Conservation (phyloP, 2,329 filamentous ascomycete genomes). For the Westerdykella ornata region DNA sequence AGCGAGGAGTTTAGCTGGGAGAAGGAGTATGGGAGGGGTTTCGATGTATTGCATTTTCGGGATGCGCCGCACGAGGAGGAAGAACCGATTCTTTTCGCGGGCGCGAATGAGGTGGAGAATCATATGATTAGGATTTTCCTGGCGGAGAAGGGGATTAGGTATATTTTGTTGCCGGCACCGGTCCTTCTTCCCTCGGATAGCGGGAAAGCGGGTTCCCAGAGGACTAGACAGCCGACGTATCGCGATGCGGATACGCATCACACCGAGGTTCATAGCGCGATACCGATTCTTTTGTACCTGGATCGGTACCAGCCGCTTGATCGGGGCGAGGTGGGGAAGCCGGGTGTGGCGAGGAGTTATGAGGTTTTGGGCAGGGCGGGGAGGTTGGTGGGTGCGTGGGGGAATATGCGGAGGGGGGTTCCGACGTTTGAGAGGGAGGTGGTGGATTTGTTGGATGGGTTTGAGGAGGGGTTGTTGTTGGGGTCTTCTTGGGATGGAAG, state of each 20-base stretch:
- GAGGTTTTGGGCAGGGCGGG: background rate
- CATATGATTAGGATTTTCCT: conserved; percentile 29
- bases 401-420: background rate
- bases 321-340: conserved; percentile 7
- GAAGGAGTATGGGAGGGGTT: conserved; percentile 67
- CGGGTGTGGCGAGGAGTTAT: background rate
- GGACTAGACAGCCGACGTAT: conserved; percentile 7
- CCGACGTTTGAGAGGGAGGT: background rate
- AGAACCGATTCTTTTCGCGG: conserved; percentile 36
- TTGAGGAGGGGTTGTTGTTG: background rate
- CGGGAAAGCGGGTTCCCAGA: background rate
- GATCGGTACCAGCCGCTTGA: conserved; percentile 27
- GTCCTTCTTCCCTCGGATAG: background rate
- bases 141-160: conserved; percentile 19
- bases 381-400: background rate
- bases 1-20: conserved; percentile 66
- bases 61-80: conserved; percentile 20
- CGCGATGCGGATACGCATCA: conserved; percentile 32
- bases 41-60: conserved; percentile 66
- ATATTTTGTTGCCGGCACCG: conserved; percentile 14
- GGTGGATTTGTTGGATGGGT: background rate
- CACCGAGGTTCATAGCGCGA: conserved; percentile 23
- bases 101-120: conserved; percentile 24
- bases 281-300: conserved; percentile 30
- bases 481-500: no score